Evolutionary conservation across 106 monocot genomes (phyloP).

Genomic region (Alisma plantagoaquatica): DNA sequence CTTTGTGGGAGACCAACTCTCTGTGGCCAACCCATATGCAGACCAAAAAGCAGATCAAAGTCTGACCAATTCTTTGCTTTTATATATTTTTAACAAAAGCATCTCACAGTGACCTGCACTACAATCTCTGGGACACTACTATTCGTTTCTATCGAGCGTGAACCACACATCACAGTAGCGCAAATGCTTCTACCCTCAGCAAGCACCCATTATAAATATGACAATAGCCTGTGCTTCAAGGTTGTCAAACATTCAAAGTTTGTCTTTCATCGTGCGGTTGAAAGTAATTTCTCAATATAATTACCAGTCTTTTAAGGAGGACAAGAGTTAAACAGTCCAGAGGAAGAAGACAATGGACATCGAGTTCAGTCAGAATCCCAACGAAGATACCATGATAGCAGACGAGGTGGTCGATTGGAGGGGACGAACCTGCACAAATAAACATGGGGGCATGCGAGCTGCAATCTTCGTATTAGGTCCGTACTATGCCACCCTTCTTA

Average conservation of each 20-base stretch:
- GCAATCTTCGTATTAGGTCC: constrained; percentile 83
- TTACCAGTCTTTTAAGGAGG: neutral
- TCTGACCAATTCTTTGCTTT: no score
- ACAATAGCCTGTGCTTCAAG: neutral
- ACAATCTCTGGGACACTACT: no score
- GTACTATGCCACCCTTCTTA: no score
- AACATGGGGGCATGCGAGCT: constrained; percentile 85
- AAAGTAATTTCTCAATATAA: no score
- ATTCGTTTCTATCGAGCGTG: no score
- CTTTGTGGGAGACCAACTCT: no score
- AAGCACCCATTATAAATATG: constrained; percentile 15
- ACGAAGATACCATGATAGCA: constrained; percentile 19
- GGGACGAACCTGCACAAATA: constrained; percentile 59
- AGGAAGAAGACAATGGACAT: constrained; percentile 15
- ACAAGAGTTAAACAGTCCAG: constrained; percentile 1
- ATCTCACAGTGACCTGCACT: constrained; percentile 41
- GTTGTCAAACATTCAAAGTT: neutral
- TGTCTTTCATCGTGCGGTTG: constrained; percentile 9
- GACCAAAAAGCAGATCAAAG: no score
- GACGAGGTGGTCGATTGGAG: constrained; percentile 68
- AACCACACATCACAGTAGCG: no score
- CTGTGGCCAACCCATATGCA: no score
- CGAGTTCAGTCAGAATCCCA: constrained; percentile 28
- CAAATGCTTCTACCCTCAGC: no score
- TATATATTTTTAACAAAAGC: no score